A percentile compares a stretch with the other conserved stretches of the same genome.
These are phyloP conservation scores for Arthroderma sp. DNA, from an alignment of 2,329 filamentous ascomycete genomes.

Conservation along the genomic window DNA sequence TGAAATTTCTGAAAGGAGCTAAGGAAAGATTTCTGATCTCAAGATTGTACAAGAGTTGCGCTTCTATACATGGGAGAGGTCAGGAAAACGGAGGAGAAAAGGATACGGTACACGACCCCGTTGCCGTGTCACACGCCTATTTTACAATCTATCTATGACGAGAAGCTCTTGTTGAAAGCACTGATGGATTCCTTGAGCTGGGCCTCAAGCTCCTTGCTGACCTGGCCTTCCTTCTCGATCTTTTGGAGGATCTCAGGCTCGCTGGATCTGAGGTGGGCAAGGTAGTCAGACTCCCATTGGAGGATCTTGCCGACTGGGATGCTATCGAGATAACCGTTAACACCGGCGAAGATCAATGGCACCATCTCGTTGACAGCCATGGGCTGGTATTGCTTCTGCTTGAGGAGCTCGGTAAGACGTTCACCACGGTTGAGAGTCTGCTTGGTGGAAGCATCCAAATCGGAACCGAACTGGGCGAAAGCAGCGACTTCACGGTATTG, in stretches of 20 bases:
- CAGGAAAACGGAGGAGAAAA: slow-evolving; percentile 4
- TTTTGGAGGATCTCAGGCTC: slow-evolving; percentile 68
- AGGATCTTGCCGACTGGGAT: slow-evolving; percentile 87
- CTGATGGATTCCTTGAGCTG: slow-evolving; percentile 54
- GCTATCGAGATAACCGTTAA: slow-evolving; percentile 85
- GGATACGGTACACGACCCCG: slow-evolving; percentile 1
- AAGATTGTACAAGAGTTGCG: slow-evolving; percentile 14
- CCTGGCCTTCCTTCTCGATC: slow-evolving; percentile 88
- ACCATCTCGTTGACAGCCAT: slow-evolving; percentile 99
- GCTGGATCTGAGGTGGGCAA: slow-evolving; percentile 81
- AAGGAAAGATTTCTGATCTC: slow-evolving; percentile 7
- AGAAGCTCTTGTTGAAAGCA: slow-evolving; percentile 92
- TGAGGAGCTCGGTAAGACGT: slow-evolving; percentile 94
- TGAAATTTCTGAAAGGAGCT: slow-evolving; percentile 5
- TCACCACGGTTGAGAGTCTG: slow-evolving; percentile 97
- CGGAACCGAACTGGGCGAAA: slow-evolving; percentile 99
- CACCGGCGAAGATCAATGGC: slow-evolving; percentile 97
- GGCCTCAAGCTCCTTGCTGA: slow-evolving; percentile 78
- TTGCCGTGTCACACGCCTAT: not conserved
- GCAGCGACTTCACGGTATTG: slow-evolving; percentile 99
- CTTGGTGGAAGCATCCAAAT: slow-evolving; percentile 97
- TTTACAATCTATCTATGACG: slow-evolving; percentile 17
- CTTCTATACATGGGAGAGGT: slow-evolving; percentile 9
- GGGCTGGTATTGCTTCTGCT: slow-evolving; percentile 99
- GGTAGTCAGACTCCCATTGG: slow-evolving; percentile 88